Base-by-base conservation (phyloP, 1,284 basidiomycete genomes). In the Tylopilus sp. region DNA sequence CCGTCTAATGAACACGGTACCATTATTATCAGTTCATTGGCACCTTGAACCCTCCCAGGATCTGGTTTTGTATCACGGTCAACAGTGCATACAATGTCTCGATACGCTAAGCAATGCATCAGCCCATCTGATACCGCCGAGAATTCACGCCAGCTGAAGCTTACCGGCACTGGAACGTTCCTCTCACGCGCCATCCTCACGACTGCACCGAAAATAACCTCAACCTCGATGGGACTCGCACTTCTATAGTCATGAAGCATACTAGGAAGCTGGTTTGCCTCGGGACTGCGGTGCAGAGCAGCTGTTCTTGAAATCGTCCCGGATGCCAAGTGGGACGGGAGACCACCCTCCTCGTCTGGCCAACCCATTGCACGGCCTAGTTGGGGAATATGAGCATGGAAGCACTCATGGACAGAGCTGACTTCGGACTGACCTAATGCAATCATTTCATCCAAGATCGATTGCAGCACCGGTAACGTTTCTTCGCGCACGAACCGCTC, bases 121-220 rank as follows among this genome's bases (percentile, higher is more conserved):
- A 58, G 11, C 22, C 22, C 26, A 29, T 43, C 26, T 10, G 17
- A 36, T 26, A 11, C 22, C 28, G n/a, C n/a, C 15, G 17, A 26
- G 13, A 25, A 11, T 13, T 19, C 1, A 14, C 6, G 10, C 9
- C 13, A 40, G 13, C 20, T 3, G n/a, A 37, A 51, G 9, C 81
- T 72, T 57, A 85, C 84, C 31, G 83, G 84, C 35, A 83, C 67
- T 7, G 73, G 64, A 4, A 86, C 75, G 3, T 70, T 70, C 35
- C 69, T 66, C 41, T 73, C 71, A 55, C 68, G 72, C 0, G 80
- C 85, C 66, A 81, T 72, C 36, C 78, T 70, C 13, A 86, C 76
- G 1, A 85, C 78, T 45, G 83, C 80, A 1, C 85, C 85, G 13
- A 86, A 61, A 52, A 87, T 83, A 15, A 76, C 83, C 61, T 86